phyloP scores from a whole-genome alignment of 441 rosid genomes.

The Gossypium davidsonii region DNA sequence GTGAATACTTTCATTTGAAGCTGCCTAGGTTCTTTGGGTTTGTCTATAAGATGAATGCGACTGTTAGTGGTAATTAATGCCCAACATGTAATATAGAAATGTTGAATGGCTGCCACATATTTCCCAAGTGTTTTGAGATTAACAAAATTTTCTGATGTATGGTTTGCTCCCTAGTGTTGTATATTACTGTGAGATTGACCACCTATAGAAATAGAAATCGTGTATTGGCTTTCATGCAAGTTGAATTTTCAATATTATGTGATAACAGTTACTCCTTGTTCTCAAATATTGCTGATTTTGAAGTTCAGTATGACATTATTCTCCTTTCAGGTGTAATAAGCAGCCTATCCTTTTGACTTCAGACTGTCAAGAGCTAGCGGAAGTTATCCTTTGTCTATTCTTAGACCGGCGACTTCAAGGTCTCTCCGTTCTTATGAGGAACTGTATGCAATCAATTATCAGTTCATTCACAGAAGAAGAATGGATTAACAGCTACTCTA shows the following conservation, averaged over 20 bases:
- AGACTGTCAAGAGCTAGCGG: slow-evolving; percentile 56
- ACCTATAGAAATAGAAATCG: neutral
- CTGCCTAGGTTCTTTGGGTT: neutral
- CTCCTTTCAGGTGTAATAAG: slow-evolving; percentile 46
- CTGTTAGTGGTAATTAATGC: neutral
- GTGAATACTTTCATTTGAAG: neutral
- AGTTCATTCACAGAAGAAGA: slow-evolving; percentile 58
- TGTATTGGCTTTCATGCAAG: neutral
- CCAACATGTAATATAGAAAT: neutral
- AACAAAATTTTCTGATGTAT: neutral
- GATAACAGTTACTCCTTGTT: neutral
- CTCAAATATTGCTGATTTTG: slow-evolving; percentile 9
- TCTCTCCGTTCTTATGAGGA: slow-evolving; percentile 40
- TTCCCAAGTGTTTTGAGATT: neutral
- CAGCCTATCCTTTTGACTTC: slow-evolving; percentile 34
- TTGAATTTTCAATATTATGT: neutral
- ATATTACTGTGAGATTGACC: neutral
- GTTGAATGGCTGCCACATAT: neutral
- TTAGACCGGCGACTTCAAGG: slow-evolving; percentile 69
- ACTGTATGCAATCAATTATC: slow-evolving; percentile 44
- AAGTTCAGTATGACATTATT: slow-evolving; percentile 6
- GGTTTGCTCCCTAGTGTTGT: neutral
- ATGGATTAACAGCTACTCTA: slow-evolving; percentile 58
- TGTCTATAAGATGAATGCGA: slow-evolving; percentile 8
- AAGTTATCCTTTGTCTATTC: slow-evolving; percentile 37